Evolutionary conservation across 306 rosid species (phyloP), one percentile per base, ranked within the genome.

Genomic region (Acacia crassicarpa): DNA sequence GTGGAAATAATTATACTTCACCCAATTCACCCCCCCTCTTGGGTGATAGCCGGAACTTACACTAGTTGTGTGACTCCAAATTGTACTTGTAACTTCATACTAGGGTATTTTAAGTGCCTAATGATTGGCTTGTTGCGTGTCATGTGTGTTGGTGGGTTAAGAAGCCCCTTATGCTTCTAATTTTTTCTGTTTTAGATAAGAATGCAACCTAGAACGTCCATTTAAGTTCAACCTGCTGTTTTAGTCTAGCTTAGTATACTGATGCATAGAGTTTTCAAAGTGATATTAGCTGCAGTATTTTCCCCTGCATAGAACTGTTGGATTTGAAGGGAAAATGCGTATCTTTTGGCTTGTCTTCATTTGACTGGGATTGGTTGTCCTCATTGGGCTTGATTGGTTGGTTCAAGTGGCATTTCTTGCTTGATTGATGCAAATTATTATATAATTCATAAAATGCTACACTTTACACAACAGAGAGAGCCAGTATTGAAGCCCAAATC

Each of bases 401-500:
- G n/a, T 75, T 62, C 19, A 76, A 61, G 67, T 76, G 76, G 53
- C 25, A 54, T 61, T 67, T 75, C 6, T 32, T 43, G 41, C 33
- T 56, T 78, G 35, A 70, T 46, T 58, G 38, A 22, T 48, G 44
- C 3, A 56, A 78, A 51, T 17, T 38, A 27, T 51, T n/a, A 35
- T 32, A 35, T 40, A 43, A 25, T 79, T 68, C 54, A 10, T 33
- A 44, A 22, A 8, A 8, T 87, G 25, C 79, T 12, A 17, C 58
- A 58, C 46, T 41, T 16, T 13, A 63, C 67, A 22, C 72, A 22
- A 41, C 90, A 93, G 99, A 96, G 86, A 90, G 84, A 62, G 92
- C 88, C 71, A 91, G 91, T 81, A 88, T 93, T 45, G 98, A 93
- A 86, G 97, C 97, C 4, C 91, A 91, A 89, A 87, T 93, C 30